Conservation (phyloP, 805 yeast species). For the Yamadazyma philogaea region DNA sequence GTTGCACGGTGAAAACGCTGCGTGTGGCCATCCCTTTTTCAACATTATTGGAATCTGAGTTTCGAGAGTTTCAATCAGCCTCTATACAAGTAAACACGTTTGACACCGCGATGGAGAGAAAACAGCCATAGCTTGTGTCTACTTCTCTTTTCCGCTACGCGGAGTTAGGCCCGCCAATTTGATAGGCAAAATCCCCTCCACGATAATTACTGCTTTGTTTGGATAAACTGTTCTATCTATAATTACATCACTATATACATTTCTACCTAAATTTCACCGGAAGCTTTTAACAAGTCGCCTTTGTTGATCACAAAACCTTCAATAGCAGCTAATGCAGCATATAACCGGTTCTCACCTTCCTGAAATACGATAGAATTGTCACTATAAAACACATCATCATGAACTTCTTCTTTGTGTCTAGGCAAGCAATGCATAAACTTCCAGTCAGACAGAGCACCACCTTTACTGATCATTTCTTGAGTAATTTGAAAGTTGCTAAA, state of each 20-base stretch:
- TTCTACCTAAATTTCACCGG: conserved; percentile 9
- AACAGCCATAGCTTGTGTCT: no score
- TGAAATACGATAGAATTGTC: conserved; percentile 78
- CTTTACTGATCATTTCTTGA: conserved; percentile 53
- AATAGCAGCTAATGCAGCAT: conserved; percentile 92
- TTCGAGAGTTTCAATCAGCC: no score
- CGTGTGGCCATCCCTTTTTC: no score
- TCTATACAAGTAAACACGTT: no score
- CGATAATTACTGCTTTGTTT: background rate
- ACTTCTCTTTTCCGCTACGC: no score
- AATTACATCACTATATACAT: background rate
- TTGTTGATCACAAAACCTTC: conserved; percentile 87
- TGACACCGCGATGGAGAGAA: no score
- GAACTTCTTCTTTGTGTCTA: conserved; percentile 90
- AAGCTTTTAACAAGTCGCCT: conserved; percentile 49
- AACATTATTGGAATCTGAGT: no score
- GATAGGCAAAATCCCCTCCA: no score
- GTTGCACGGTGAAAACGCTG: no score
- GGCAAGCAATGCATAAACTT: conserved; percentile 98
- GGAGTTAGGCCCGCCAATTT: no score
- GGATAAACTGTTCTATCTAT: background rate
- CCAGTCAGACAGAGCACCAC: conserved; percentile 64
- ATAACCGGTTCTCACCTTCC: conserved; percentile 94
- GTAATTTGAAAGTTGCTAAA: conserved; percentile 87
- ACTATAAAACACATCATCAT: conserved; percentile 88